These are phyloP conservation scores for Acrodontium crateriforme DNA, from an alignment of 2,329 filamentous ascomycete species.

Conservation along the genomic window DNA sequence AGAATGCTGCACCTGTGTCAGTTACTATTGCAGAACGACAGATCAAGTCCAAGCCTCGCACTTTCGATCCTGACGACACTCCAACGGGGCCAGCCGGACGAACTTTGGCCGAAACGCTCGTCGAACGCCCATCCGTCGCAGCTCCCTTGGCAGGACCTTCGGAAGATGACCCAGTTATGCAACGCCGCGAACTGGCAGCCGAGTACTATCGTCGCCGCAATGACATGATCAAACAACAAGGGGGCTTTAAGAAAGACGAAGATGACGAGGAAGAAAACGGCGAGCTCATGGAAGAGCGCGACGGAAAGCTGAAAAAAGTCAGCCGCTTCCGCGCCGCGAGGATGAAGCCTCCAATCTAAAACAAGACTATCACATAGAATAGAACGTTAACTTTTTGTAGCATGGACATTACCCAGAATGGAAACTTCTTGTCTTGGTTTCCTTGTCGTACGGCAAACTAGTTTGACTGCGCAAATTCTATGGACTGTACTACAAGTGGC, in stretches of 20 bases:
- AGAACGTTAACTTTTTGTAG: neutral
- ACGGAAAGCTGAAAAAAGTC: constrained; percentile 25
- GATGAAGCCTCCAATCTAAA: constrained; percentile 11
- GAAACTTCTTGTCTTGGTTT: neutral
- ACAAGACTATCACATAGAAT: neutral
- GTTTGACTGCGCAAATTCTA: neutral
- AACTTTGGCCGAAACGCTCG: constrained; percentile 35
- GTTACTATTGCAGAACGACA: constrained; percentile 33
- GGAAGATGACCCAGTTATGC: constrained; percentile 41
- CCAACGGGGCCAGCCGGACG: constrained; percentile 12
- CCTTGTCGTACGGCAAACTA: neutral
- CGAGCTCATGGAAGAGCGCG: constrained; percentile 41
- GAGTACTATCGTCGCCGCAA: constrained; percentile 78
- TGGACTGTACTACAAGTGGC: constrained; percentile 7
- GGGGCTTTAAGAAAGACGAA: constrained; percentile 53
- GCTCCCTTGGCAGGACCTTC: constrained; percentile 16
- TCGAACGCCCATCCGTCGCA: constrained; percentile 32
- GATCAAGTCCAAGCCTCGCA: constrained; percentile 3
- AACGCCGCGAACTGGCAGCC: constrained; percentile 63
- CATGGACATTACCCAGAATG: neutral
- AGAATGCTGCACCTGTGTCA: constrained; percentile 18
- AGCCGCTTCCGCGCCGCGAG: constrained; percentile 25
- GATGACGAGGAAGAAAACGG: constrained; percentile 50
- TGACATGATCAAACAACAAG: constrained; percentile 66
- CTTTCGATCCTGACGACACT: constrained; percentile 1